Percentiles rank a stretch among this genome's conserved stretches.
Conservation (phyloP, 2,329 filamentous ascomycete genomes). For the Fonsecaea erecta region DNA sequence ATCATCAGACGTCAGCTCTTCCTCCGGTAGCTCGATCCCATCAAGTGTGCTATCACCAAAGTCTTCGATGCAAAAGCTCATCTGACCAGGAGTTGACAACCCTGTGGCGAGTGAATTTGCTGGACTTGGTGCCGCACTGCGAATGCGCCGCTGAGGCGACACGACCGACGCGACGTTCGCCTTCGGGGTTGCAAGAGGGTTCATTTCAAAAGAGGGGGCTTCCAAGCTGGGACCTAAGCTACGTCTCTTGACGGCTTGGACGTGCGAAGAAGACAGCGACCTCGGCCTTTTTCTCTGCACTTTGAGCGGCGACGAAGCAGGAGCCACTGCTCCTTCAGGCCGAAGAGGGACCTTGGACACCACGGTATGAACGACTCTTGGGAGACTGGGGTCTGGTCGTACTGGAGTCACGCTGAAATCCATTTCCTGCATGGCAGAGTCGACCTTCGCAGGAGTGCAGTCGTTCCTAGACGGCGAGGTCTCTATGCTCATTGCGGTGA, state of each 20-base stretch:
- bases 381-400: slow-evolving; percentile 51
- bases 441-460: background rate
- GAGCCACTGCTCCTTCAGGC: slow-evolving; percentile 57
- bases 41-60: slow-evolving; percentile 37
- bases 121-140: slow-evolving; percentile 34
- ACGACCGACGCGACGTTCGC: slow-evolving; percentile 1
- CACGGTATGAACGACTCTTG: slow-evolving; percentile 69
- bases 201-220: background rate
- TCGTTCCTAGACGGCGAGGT: slow-evolving; percentile 7
- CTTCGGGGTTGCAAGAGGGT: slow-evolving; percentile 17
- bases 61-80: slow-evolving; percentile 34
- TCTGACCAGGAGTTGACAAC: slow-evolving; percentile 33
- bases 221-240: slow-evolving; percentile 18
- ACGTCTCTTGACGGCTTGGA: slow-evolving; percentile 24
- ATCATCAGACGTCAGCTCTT: slow-evolving; percentile 31
- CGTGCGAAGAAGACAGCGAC: slow-evolving; percentile 57
- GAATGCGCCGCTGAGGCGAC: slow-evolving; percentile 31
- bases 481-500: slow-evolving; percentile 17
- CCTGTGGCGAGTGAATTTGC: slow-evolving; percentile 27
- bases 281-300: slow-evolving; percentile 54
- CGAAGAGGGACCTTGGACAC: slow-evolving; percentile 75
- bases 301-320: slow-evolving; percentile 48
- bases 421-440: slow-evolving; percentile 21
- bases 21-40: slow-evolving; percentile 34
- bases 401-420: slow-evolving; percentile 57